Percentiles rank a stretch among this genome's conserved stretches.
These are phyloP conservation scores for Citrus unshiu DNA, from an alignment of 345 rosid species.

Conservation along the genomic window DNA sequence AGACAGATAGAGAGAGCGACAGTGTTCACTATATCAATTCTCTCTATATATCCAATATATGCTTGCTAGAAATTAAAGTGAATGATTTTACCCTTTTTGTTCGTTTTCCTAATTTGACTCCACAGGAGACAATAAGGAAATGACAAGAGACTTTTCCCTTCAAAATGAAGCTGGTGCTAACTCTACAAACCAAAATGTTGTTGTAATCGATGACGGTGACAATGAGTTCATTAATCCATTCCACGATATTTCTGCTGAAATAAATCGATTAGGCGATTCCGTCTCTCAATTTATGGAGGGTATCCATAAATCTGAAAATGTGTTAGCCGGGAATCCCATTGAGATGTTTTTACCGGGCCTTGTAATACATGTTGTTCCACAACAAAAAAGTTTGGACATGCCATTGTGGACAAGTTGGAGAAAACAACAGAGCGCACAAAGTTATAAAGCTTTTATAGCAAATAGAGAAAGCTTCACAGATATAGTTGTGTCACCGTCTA, in stretches of 20 bases:
- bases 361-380: constrained; percentile 68
- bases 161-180: constrained; percentile 20
- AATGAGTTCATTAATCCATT: constrained; percentile 30
- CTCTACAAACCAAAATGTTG: neutral
- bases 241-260: constrained; percentile 8
- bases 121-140: constrained; percentile 23
- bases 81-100: too few species aligned
- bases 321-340: constrained; percentile 32
- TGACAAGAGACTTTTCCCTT: constrained; percentile 17
- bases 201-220: neutral
- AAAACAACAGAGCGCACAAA: constrained; percentile 23
- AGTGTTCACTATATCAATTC: too few species aligned
- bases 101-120: neutral
- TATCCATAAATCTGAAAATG: constrained; percentile 35
- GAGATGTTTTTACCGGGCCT: constrained; percentile 84
- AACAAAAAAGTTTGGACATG: constrained; percentile 22
- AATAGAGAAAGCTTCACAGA: constrained; percentile 69
- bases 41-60: too few species aligned
- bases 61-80: too few species aligned
- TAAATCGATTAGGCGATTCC: constrained; percentile 37
- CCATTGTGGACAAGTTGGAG: constrained; percentile 65
- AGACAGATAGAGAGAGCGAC: too few species aligned
- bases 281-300: constrained; percentile 62
- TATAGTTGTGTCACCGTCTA: constrained; percentile 69
- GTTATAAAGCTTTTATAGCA: constrained; percentile 60